Conservation (phyloP, 805 yeast genomes). For the Diddensiella caesifluorescens region DNA sequence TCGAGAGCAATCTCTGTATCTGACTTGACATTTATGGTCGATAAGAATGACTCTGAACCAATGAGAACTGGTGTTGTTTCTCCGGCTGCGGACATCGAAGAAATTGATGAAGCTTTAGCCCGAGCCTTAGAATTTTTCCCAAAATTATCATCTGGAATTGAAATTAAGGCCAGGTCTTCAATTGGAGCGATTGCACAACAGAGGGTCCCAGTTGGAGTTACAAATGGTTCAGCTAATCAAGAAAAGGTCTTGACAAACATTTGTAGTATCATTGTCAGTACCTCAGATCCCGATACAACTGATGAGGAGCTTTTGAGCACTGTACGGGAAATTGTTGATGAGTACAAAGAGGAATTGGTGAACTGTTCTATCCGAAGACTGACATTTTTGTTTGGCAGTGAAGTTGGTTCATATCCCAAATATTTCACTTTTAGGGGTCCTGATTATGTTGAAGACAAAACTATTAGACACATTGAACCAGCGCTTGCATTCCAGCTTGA, state of each 20-base stretch:
- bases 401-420: constrained; percentile 84
- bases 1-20: constrained; percentile 83
- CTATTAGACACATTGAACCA: constrained; percentile 96
- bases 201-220: constrained; percentile 31
- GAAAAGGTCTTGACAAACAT: constrained; percentile 58
- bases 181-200: constrained; percentile 44
- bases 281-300: constrained; percentile 63
- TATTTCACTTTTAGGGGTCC: constrained; percentile 95
- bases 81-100: constrained; percentile 79
- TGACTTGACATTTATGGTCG: constrained; percentile 81
- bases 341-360: constrained; percentile 62
- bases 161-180: constrained; percentile 30
- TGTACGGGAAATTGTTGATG: constrained; percentile 60
- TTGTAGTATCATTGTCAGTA: constrained; percentile 70
- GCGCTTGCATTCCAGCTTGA: constrained; percentile 97
- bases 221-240: constrained; percentile 12
- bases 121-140: constrained; percentile 73
- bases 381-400: constrained; percentile 81
- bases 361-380: constrained; percentile 82
- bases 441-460: constrained; percentile 76
- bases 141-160: constrained; percentile 35
- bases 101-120: constrained; percentile 73
- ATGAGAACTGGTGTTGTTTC: constrained; percentile 80
- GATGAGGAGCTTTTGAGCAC: constrained; percentile 65
- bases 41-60: constrained; percentile 55